A percentile compares a stretch with the other conserved stretches of the same genome.
phyloP scores from a whole-genome alignment of 257 asterid genomes.

The Leptodermis oblonga region DNA sequence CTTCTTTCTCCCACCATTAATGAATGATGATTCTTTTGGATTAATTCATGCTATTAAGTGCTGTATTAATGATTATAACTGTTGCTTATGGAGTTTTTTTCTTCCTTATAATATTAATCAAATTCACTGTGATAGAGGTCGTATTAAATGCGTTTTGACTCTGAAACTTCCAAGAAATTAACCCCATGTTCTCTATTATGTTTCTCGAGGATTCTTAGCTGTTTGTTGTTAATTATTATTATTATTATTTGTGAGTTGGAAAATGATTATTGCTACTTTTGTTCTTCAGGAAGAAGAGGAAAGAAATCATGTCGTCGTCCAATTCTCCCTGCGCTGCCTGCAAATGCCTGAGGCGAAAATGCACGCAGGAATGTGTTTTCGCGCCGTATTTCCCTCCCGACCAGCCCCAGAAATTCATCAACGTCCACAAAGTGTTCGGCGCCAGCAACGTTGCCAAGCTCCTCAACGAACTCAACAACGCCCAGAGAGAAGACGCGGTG shows the following conservation, averaged over 20 bases:
- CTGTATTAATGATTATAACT: too few species aligned
- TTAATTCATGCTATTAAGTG: too few species aligned
- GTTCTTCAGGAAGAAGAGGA: not conserved
- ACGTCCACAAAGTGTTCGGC: conserved; percentile 86
- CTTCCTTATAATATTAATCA: not conserved
- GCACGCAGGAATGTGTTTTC: conserved; percentile 86
- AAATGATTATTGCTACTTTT: not conserved
- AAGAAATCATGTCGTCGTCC: conserved; percentile 67
- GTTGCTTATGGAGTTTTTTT: not conserved
- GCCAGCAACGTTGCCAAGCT: conserved; percentile 85
- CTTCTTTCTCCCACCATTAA: too few species aligned
- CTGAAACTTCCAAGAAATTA: not conserved
- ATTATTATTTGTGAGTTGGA: not conserved
- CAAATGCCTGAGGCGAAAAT: conserved; percentile 74
- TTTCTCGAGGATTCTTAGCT: not conserved
- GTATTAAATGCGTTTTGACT: not conserved
- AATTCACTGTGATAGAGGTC: not conserved
- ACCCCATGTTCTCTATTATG: not conserved
- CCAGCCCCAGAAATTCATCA: conserved; percentile 67
- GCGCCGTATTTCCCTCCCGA: conserved; percentile 95
- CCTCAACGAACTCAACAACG: conserved; percentile 54
- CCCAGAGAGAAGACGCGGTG: conserved; percentile 76
- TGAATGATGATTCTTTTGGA: too few species aligned
- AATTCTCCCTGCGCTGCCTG: conserved; percentile 94
- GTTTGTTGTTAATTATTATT: too few species aligned